A percentile compares a stretch with the other conserved stretches of the same genome.
phyloP scores from a whole-genome alignment of 176 grass and related monocot species.

The Carex scoparia region DNA sequence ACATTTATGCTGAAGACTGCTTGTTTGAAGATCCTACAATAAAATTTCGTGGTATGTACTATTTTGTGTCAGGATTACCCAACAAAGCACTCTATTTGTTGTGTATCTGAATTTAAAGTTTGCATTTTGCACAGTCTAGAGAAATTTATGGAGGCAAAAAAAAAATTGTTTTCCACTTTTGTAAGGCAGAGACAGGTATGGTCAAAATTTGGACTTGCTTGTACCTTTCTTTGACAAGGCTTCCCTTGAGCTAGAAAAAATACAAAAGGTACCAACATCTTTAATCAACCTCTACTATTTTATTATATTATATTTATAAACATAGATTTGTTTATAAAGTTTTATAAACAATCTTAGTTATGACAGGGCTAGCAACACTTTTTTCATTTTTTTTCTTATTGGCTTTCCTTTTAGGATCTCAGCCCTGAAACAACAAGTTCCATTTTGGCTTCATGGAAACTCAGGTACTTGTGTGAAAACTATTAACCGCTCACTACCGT shows the following conservation, averaged over 20 bases:
- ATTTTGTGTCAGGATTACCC: background rate
- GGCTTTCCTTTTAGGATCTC: constrained; percentile 36
- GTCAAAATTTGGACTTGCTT: constrained; percentile 67
- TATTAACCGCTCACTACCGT: background rate
- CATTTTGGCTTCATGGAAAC: constrained; percentile 61
- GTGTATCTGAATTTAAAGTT: background rate
- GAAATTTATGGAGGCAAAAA: background rate
- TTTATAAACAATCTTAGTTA: background rate
- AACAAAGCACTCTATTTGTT: background rate
- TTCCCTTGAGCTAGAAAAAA: constrained; percentile 57
- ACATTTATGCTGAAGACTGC: constrained; percentile 67
- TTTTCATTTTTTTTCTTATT: background rate
- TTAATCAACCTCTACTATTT: background rate
- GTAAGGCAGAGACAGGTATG: constrained; percentile 54
- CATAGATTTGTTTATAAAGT: background rate
- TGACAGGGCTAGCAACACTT: background rate
- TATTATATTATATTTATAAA: background rate
- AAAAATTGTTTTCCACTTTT: constrained; percentile 7
- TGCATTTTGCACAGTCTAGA: background rate
- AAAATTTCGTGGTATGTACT: constrained; percentile 51
- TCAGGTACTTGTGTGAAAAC: constrained; percentile 43
- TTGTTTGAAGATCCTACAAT: constrained; percentile 92
- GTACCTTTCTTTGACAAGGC: constrained; percentile 78
- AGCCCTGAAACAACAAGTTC: constrained; percentile 39
- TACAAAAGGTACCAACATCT: constrained; percentile 45